Percentiles rank a stretch among this genome's conserved stretches.
Evolutionary conservation across 2,329 filamentous ascomycete species (phyloP).

Genomic region (Mariannaea elegans): DNA sequence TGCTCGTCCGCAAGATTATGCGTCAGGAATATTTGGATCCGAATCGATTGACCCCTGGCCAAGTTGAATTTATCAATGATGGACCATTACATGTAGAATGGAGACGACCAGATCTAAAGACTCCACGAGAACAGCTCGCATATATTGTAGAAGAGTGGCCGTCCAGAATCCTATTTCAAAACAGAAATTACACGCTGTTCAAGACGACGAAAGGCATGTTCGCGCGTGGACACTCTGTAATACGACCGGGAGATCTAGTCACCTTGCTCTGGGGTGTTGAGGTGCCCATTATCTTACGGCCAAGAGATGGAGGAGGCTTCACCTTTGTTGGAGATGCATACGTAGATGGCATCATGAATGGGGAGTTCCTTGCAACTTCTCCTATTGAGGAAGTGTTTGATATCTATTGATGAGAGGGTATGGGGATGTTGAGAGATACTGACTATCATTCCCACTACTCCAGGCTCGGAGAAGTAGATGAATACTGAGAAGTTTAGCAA

Average conservation of each 20-base stretch:
- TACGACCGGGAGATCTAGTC: conserved; percentile 23
- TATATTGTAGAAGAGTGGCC: not conserved
- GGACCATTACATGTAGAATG: not conserved
- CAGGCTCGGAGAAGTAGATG: too few species aligned
- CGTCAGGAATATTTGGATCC: not conserved
- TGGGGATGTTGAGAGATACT: too few species aligned
- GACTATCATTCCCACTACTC: too few species aligned
- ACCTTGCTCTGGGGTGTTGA: conserved; percentile 23
- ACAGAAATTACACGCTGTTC: conserved; percentile 24
- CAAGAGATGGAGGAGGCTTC: conserved; percentile 1
- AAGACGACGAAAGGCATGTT: conserved; percentile 29
- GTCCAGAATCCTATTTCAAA: not conserved
- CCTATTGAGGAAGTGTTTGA: conserved; percentile 11
- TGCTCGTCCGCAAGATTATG: not conserved
- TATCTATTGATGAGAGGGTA: conserved; percentile 3
- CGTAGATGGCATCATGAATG: conserved; percentile 33
- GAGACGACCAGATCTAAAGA: not conserved
- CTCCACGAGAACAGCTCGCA: not conserved
- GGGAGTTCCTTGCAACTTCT: conserved; percentile 25
- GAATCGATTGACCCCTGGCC: not conserved
- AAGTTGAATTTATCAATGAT: not conserved
- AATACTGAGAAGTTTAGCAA: too few species aligned
- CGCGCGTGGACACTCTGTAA: conserved; percentile 17
- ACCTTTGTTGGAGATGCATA: conserved; percentile 29
- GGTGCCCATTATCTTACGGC: conserved; percentile 23